Base-by-base conservation (phyloP, 768 basidiomycete species). In the Leccinum aurantiacum region DNA sequence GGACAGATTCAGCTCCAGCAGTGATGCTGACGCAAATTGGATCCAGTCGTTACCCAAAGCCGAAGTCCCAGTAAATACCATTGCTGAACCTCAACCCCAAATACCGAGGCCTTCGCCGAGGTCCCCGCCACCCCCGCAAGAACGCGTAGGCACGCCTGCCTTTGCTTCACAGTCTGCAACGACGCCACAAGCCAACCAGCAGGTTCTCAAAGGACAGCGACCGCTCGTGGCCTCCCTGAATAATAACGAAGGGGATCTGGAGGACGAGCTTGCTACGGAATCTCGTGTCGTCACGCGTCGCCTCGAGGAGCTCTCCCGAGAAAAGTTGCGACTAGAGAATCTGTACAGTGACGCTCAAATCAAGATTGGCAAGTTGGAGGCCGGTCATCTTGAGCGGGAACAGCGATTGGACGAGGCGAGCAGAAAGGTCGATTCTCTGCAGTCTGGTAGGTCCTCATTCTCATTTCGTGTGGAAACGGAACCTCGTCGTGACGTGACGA, bases 41-140 rank as follows among this genome's bases (percentile, higher is more conserved):
- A 64, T 91, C 49, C 77, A 83, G 44, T 83, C 85, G 24, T 76
- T 90, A 55, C 75, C 84, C 31, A 82, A 78, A 60, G 78, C 75
- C 9, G 72, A 74, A 22, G 68, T 69, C 25, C 60, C 67, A 46
- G 44, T 46, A 35, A 65, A 56, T 15, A 74, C 72, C 46, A 69
- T 74, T 47, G 69, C 78, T 13, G 78, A 79, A 60, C 74, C 64
- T 2, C 52, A 77, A 24, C 56, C 59, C 46, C 68, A 70, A 60
- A 66, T 67, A 58, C 64, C 69, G 29, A 29, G 59, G 14, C 44
- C 63, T 11, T 63, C 53, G 37, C 59, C 63, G 7, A 62, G 22
- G 61, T 64, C 70, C 3, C 65, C 63, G 17, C 65, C 61, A 49
- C 60, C 67, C 11, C 46, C 54, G 37, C 56, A 37, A 33, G 66